Base-by-base conservation (phyloP, 192 early-diverging fungal genomes). In the Coemansia sp. region DNA sequence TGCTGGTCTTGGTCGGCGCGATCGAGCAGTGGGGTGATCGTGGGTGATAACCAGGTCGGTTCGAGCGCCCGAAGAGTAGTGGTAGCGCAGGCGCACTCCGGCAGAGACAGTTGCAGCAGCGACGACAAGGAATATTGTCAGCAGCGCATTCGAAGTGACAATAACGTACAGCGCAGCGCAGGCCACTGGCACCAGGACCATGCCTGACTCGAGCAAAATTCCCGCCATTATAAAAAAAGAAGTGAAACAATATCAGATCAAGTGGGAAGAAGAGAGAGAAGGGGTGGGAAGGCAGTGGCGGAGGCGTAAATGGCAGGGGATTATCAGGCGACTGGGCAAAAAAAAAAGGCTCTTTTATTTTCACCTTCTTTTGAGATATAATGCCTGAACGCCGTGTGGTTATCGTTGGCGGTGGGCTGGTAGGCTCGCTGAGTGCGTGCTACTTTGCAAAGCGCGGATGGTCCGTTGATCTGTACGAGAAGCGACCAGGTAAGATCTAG, bases 401-500 rank as follows among this genome's bases (percentile, higher is more conserved):
- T 53, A 81, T 98, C 53, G 79, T 98, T 4, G 96, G 96, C 40
- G 96, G 88, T 46, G 96, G 96, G n/a, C 86, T 92, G 23, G 96
- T 98, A 15, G 95, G 95, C 3, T 80, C 88, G 1, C 82, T 98
- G 37, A 78, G 85, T 16, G 88, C 92, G 10, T 87, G 96, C 51
- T 95, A 92, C 70, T 88, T 93, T 83, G 93, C 91, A 23, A 82
- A 88, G 70, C 84, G 91, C 49, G 93, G 92, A 6, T 98, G 93
- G 91, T 70, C 81, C 26, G 93, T 98, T 3, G 81, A 85, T 17
- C 66, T 98, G 30, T 96, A 84, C 62, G 96, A 98, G 58, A 75
- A 84, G 47, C 84, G 94, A 9, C 76, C 83, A 81, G 71, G 71
- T 74, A 74, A 11, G 60, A 37, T 20, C 8, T 31, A 8, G 12